Conservation (phyloP, 2,329 filamentous ascomycete species). For the Pseudopithomyces maydicus region DNA sequence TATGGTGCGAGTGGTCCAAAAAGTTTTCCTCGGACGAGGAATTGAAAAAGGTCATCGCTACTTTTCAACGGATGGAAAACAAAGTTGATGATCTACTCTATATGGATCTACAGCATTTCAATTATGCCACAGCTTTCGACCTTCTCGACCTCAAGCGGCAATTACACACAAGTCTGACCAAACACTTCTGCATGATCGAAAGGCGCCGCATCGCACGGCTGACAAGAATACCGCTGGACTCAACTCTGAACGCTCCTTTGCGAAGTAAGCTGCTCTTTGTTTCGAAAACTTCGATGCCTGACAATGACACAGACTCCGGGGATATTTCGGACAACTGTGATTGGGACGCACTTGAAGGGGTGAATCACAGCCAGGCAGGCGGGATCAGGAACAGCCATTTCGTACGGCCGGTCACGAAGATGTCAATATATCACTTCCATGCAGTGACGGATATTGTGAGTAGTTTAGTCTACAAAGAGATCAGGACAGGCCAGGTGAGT, state of each 20-base stretch:
- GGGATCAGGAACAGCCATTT: constrained; percentile 5
- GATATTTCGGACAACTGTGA: constrained; percentile 36
- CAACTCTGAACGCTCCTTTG: constrained; percentile 19
- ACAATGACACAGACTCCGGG: constrained; percentile 22
- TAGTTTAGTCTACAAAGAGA: background rate
- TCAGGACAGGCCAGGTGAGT: background rate
- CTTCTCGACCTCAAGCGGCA: constrained; percentile 28
- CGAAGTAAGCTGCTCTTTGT: constrained; percentile 22
- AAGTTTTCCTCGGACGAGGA: constrained; percentile 36
- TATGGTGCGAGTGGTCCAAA: constrained; percentile 35
- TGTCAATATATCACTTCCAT: constrained; percentile 10
- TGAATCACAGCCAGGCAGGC: constrained; percentile 13
- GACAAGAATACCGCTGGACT: constrained; percentile 28
- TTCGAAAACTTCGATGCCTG: background rate
- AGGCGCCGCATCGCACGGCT: constrained; percentile 37
- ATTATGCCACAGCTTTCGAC: constrained; percentile 36
- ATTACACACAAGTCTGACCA: constrained; percentile 34
- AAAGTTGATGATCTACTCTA: constrained; percentile 31
- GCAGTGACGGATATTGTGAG: constrained; percentile 20
- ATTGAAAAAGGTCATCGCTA: constrained; percentile 31
- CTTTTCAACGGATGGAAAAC: constrained; percentile 35
- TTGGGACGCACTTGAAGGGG: constrained; percentile 28
- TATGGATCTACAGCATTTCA: constrained; percentile 30
- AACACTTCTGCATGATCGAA: constrained; percentile 38
- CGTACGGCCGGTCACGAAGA: background rate